Evolutionary conservation across 2,329 filamentous ascomycete genomes (phyloP).

Genomic region (Coleophoma crateriformis): DNA sequence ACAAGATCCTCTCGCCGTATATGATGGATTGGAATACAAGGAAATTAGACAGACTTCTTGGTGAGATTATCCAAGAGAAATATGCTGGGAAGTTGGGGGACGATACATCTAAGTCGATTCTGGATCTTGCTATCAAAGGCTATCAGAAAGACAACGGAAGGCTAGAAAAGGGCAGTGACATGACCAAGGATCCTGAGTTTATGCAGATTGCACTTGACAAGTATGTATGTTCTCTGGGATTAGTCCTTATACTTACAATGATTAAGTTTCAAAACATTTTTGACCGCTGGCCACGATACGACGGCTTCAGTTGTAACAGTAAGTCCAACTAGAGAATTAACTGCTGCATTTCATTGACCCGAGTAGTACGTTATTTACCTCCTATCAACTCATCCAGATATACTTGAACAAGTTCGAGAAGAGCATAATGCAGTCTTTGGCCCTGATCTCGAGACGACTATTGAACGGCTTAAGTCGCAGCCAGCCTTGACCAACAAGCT

Average conservation of each 20-base stretch:
- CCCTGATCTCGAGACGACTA: background rate
- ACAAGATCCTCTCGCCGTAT: slow-evolving; percentile 4
- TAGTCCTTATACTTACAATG: too few species aligned
- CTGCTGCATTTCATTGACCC: background rate
- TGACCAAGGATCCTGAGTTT: slow-evolving; percentile 7
- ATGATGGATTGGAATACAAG: slow-evolving; percentile 9
- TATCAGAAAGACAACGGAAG: slow-evolving; percentile 10
- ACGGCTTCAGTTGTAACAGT: slow-evolving; percentile 10
- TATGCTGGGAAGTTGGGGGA: slow-evolving; percentile 6
- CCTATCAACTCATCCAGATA: slow-evolving; percentile 5
- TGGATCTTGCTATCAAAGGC: slow-evolving; percentile 12
- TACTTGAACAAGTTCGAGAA: slow-evolving; percentile 2
- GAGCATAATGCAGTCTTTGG: slow-evolving; percentile 10
- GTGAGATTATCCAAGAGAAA: slow-evolving; percentile 8
- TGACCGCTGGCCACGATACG: slow-evolving; percentile 12
- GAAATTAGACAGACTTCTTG: slow-evolving; percentile 8
- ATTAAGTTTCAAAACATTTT: slow-evolving; percentile 10
- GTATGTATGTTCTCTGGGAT: background rate
- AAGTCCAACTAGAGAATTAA: background rate
- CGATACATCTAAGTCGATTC: slow-evolving; percentile 9
- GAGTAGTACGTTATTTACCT: slow-evolving; percentile 8
- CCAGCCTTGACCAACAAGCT: slow-evolving; percentile 7
- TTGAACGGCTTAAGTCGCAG: slow-evolving; percentile 1
- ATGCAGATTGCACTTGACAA: slow-evolving; percentile 13
- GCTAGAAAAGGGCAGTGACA: background rate